A percentile compares a stretch with the other conserved stretches of the same genome.
Evolutionary conservation across 495 filamentous ascomycete genomes (phyloP).

Genomic region (Articulospora tetracladia): DNA sequence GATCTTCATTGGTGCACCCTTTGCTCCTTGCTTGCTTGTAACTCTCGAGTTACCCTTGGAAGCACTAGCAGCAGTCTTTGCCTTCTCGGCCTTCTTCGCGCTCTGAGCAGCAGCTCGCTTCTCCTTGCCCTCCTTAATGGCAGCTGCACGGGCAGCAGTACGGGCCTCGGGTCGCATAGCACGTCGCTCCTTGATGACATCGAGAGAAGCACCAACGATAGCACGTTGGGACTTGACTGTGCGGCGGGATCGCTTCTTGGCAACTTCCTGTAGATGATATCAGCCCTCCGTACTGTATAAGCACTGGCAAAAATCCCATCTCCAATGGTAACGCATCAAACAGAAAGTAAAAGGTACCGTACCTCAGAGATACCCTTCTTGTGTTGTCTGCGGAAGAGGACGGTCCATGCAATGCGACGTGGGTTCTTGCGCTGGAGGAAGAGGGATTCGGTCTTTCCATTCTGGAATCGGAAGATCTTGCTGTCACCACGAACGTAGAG

Average conservation of each 20-base stretch:
- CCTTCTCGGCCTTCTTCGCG: slow-evolving; percentile 99
- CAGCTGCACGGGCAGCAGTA: slow-evolving; percentile 80
- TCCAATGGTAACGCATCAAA: neutral
- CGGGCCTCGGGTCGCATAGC: slow-evolving; percentile 90
- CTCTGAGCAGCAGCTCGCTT: slow-evolving; percentile 84
- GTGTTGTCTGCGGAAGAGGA: slow-evolving; percentile 96
- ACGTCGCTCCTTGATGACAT: slow-evolving; percentile 99
- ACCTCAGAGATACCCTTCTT: slow-evolving; percentile 99
- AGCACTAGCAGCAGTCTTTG: slow-evolving; percentile 74
- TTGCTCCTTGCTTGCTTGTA: slow-evolving; percentile 93
- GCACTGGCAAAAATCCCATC: neutral
- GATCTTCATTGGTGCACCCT: slow-evolving; percentile 84
- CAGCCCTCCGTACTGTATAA: neutral
- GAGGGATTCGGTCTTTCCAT: slow-evolving; percentile 98
- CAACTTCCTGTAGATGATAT: slow-evolving; percentile 71
- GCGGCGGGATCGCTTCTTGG: slow-evolving; percentile 98
- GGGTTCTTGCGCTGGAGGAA: slow-evolving; percentile 99
- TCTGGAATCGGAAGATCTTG: slow-evolving; percentile 99
- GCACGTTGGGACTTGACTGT: slow-evolving; percentile 98
- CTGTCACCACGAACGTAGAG: slow-evolving; percentile 98
- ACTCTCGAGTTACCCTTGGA: slow-evolving; percentile 77
- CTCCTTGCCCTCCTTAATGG: slow-evolving; percentile 95
- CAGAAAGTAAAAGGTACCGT: slow-evolving; percentile 37
- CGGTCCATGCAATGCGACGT: slow-evolving; percentile 96
- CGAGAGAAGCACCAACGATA: slow-evolving; percentile 98